phyloP scores from a whole-genome alignment of 1,284 basidiomycete genomes.

The Clitocybe nebularis region DNA sequence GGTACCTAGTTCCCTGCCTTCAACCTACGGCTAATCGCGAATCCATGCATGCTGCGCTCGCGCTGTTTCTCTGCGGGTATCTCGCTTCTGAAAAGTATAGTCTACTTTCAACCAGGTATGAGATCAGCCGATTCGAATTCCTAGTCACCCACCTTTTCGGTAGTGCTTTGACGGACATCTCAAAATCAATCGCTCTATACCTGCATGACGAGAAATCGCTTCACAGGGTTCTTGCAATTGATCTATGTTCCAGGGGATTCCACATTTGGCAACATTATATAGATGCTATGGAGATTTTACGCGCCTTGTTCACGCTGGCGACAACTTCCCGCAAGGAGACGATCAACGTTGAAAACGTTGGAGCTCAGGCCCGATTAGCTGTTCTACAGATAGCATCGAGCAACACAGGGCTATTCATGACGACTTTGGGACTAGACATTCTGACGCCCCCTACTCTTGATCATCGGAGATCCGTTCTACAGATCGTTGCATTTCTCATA shows the following conservation, averaged over 20 bases:
- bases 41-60: conserved; percentile 54
- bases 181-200: conserved; percentile 77
- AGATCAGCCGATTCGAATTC: too few species aligned
- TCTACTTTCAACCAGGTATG: conserved; percentile 68
- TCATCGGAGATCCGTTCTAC: conserved; percentile 86
- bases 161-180: conserved; percentile 80
- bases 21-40: conserved; percentile 55
- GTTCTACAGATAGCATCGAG: conserved; percentile 82
- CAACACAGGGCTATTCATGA: conserved; percentile 92
- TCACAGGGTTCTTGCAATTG: conserved; percentile 77
- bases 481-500: conserved; percentile 91
- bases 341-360: conserved; percentile 58
- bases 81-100: conserved; percentile 82
- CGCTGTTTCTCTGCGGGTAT: conserved; percentile 79
- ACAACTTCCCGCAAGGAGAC: conserved; percentile 69
- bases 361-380: conserved; percentile 70
- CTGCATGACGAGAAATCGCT: conserved; percentile 68
- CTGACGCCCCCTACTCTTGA: conserved; percentile 75
- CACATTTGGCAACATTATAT: conserved; percentile 93
- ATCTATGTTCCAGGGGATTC: conserved; percentile 88
- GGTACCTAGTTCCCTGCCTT: conserved; percentile 62
- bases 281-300: conserved; percentile 87
- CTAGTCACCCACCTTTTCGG: too few species aligned
- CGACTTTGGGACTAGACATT: conserved; percentile 89
- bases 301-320: conserved; percentile 80